Percentiles rank a stretch among this genome's conserved stretches.
phyloP scores from a whole-genome alignment of 164 flowering plant species.

The Cinnamomum micranthum region DNA sequence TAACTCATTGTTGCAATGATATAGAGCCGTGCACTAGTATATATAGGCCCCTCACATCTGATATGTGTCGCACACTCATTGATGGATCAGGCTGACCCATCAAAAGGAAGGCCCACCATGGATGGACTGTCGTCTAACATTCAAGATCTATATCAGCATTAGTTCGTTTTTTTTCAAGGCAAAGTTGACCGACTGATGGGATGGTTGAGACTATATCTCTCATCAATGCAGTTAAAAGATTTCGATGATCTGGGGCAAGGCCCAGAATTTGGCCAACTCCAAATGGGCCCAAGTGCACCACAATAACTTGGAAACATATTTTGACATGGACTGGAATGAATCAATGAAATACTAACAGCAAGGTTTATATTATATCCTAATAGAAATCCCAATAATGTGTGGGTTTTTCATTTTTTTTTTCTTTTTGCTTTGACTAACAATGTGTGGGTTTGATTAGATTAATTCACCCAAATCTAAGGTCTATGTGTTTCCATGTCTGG shows the following conservation, averaged over 20 bases:
- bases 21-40: too few relatives aligned
- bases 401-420: background rate
- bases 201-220: background rate
- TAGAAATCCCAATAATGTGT: background rate
- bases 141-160: background rate
- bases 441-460: slow-evolving; percentile 20
- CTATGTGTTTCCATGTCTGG: slow-evolving; percentile 3
- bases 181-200: background rate
- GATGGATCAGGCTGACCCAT: too few relatives aligned
- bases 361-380: background rate
- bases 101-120: too few relatives aligned
- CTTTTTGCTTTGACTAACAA: background rate
- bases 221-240: too few relatives aligned
- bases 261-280: background rate
- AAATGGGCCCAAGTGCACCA: background rate
- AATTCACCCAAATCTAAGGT: background rate
- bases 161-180: too few relatives aligned
- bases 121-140: background rate
- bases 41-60: background rate
- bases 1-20: background rate
- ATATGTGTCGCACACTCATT: background rate
- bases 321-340: background rate
- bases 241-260: too few relatives aligned
- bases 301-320: too few relatives aligned
- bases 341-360: background rate